Evolutionary conservation across 352 stramenopile genomes (phyloP), one percentile per base, ranked within the genome.

Genomic region (Phytophthora citrophthora): DNA sequence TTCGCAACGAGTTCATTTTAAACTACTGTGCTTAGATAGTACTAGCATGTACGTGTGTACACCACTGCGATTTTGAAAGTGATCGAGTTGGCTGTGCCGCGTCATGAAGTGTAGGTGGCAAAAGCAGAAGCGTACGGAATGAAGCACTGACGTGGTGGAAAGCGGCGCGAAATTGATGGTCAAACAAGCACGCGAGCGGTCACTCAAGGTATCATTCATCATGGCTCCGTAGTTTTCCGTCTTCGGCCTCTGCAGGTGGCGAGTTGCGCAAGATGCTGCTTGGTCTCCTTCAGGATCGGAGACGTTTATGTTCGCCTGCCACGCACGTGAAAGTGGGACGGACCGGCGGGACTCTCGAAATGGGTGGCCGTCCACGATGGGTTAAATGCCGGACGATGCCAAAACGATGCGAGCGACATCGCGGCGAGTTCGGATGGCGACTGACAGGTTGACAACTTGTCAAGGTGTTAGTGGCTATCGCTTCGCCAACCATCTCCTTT

Each of bases 261-360:
- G 43, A 48, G 44, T 32, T 52, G 50, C 43, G 50, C 61, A 54
- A 57, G 40, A 44, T 36, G 53, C 51, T 57, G 60, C 50, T 54
- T 51, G 54, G 32, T 54, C 55, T 65, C 27, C 62, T 70, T 65
- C 62, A 70, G 54, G 56, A 66, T 48, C 45, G 43, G 43, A 39
- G 46, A 61, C 61, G 54, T 60, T 45, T 64, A 54, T 70, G 48
- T 61, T 44, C 47, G 34, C 27, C 10, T 18, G 41, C 44, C 26
- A 61, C 62, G 55, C 60, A 60, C 38, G 36, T 66, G 41, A 32
- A 38, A 65, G 62, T 61, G 62, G 54, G 49, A 65, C 36, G 31
- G 1, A 32, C 27, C 8, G 7, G 5, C 27, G 27, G 7, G 24
- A 20, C 27, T 43, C 48, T 26, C 40, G 36, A 50, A 32, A 61